Evolutionary conservation across 495 filamentous ascomycete genomes (phyloP).

Genomic region (Venustampulla echinocandica): DNA sequence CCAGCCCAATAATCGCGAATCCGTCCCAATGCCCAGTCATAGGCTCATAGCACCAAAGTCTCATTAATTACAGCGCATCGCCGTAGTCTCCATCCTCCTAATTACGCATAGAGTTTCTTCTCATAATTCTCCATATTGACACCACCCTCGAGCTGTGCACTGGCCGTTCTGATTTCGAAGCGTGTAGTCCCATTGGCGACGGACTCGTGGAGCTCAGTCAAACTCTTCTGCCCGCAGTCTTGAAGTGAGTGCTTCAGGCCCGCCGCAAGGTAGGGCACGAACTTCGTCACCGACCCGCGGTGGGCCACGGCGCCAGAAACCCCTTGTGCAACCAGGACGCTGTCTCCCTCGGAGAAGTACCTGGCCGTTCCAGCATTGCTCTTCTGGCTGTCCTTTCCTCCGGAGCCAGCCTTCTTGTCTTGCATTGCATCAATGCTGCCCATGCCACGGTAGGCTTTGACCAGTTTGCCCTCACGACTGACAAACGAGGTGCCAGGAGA

Average conservation of each 20-base stretch:
- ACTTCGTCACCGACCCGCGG: constrained; percentile 75
- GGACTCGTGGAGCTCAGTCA: constrained; percentile 64
- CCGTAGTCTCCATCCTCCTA: too few species aligned
- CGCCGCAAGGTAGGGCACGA: constrained; percentile 88
- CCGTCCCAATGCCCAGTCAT: too few species aligned
- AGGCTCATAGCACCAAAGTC: too few species aligned
- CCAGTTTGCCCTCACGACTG: constrained; percentile 86
- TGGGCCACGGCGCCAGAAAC: constrained; percentile 65
- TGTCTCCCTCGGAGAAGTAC: constrained; percentile 96
- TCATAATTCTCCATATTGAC: constrained; percentile 98
- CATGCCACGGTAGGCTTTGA: constrained; percentile 99
- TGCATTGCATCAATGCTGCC: constrained; percentile 99
- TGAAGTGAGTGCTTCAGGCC: constrained; percentile 96
- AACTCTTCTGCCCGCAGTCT: constrained; percentile 79
- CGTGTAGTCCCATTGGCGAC: constrained; percentile 71
- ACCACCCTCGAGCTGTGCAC: constrained; percentile 89
- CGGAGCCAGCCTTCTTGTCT: constrained; percentile 86
- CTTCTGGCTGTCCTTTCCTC: constrained; percentile 64
- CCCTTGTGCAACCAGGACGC: constrained; percentile 91
- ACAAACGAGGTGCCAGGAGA: constrained; percentile 96
- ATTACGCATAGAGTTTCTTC: constrained; percentile 98
- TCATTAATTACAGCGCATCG: too few species aligned
- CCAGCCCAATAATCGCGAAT: too few species aligned
- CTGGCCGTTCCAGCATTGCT: constrained; percentile 94
- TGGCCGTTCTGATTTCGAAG: constrained; percentile 89